A percentile compares a stretch with the other conserved stretches of the same genome.
Evolutionary conservation across 1,284 basidiomycete genomes (phyloP).

Genomic region (Ustilago hordei): DNA sequence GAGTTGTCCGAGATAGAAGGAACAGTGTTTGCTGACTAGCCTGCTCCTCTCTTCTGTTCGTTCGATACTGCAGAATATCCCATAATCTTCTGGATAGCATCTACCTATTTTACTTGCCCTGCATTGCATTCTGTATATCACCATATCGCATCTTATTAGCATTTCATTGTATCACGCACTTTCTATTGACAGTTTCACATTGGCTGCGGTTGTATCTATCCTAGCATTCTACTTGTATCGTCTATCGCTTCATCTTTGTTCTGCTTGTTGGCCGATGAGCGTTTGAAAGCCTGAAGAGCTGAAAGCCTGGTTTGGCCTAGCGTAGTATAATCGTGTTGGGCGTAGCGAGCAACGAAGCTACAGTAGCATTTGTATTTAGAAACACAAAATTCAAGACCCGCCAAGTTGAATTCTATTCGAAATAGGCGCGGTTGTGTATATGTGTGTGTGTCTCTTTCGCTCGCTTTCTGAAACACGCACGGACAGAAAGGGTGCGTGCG

Average conservation of each 20-base stretch:
- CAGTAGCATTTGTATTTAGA: neutral
- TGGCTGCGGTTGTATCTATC: conserved; percentile 19
- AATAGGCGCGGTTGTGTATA: conserved; percentile 5
- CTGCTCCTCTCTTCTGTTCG: neutral
- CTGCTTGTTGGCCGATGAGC: neutral
- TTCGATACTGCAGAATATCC: neutral
- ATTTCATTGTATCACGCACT: conserved; percentile 15
- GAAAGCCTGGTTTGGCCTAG: neutral
- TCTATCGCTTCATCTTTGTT: neutral
- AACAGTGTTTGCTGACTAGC: conserved; percentile 19
- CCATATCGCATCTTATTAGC: conserved; percentile 17
- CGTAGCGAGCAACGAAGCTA: neutral
- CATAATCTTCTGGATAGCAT: neutral
- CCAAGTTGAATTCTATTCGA: neutral
- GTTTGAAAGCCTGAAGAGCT: neutral
- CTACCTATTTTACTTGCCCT: neutral
- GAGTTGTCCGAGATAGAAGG: neutral
- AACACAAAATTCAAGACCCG: neutral
- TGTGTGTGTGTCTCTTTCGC: conserved; percentile 1
- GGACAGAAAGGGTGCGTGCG: conserved; percentile 21
- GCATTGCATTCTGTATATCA: conserved; percentile 44
- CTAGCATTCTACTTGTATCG: conserved; percentile 4
- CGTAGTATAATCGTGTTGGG: neutral
- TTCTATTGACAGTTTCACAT: neutral
- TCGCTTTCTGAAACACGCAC: conserved; percentile 36